phyloP scores from a whole-genome alignment of 768 basidiomycete genomes.

The Tylopilus rubrobrunneus region DNA sequence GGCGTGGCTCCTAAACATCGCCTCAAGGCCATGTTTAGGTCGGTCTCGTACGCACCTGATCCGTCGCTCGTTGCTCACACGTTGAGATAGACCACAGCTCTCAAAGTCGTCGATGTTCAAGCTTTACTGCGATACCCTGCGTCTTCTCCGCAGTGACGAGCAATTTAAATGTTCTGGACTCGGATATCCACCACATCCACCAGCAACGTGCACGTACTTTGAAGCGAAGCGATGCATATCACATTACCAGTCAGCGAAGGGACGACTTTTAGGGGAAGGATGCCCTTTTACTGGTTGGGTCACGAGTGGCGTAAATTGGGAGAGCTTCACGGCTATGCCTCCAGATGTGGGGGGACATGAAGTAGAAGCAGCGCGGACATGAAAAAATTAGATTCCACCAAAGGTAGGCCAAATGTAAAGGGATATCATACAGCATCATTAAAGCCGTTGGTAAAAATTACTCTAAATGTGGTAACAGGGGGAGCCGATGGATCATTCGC shows the following conservation, averaged over 20 bases:
- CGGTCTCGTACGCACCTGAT: constrained; percentile 2
- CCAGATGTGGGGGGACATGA: neutral
- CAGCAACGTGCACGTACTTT: constrained; percentile 39
- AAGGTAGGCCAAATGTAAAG: constrained; percentile 6
- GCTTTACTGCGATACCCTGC: constrained; percentile 35
- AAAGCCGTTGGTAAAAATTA: constrained; percentile 2
- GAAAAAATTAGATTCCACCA: constrained; percentile 2
- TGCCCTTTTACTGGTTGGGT: constrained; percentile 65
- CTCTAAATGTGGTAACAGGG: constrained; percentile 4
- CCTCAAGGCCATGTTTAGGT: constrained; percentile 61
- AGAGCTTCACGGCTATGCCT: constrained; percentile 39
- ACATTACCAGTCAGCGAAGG: constrained; percentile 53
- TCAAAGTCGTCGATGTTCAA: constrained; percentile 53
- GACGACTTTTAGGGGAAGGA: constrained; percentile 37
- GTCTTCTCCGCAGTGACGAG: constrained; percentile 10
- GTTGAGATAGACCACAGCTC: constrained; percentile 41
- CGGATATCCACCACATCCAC: constrained; percentile 6
- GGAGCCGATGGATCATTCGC: constrained; percentile 18
- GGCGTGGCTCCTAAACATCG: constrained; percentile 74
- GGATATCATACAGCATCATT: constrained; percentile 17
- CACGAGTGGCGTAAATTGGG: constrained; percentile 48
- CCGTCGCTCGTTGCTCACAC: neutral
- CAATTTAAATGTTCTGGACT: neutral
- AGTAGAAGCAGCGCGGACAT: neutral
- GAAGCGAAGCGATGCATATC: constrained; percentile 38